These are phyloP conservation scores for Xylaria hypoxylon DNA, from an alignment of 2,329 filamentous ascomycete genomes.

Conservation along the genomic window DNA sequence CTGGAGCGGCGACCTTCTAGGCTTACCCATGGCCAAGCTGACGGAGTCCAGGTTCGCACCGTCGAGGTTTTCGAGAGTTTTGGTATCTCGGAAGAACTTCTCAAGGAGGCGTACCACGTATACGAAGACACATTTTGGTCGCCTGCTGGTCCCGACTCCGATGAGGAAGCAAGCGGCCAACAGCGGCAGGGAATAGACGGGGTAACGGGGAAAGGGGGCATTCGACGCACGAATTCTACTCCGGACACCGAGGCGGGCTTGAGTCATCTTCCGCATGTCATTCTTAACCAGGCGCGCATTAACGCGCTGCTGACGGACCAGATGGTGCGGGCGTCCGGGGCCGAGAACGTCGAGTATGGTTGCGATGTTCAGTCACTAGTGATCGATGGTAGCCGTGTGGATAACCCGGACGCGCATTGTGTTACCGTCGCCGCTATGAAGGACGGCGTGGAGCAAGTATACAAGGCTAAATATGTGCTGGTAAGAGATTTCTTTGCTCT, in stretches of 20 bases:
- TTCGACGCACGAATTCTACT: conserved; percentile 60
- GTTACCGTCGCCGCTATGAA: conserved; percentile 59
- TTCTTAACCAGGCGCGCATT: conserved; percentile 66
- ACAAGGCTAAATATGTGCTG: conserved; percentile 63
- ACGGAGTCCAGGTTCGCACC: conserved; percentile 70
- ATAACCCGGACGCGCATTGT: conserved; percentile 55
- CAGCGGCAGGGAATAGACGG: background rate
- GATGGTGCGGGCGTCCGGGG: conserved; percentile 57
- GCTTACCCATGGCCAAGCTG: conserved; percentile 70
- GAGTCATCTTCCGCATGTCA: conserved; percentile 67
- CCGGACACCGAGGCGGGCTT: conserved; percentile 66
- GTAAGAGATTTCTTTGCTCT: conserved; percentile 52
- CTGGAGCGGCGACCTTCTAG: conserved; percentile 68
- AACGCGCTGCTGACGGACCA: conserved; percentile 66
- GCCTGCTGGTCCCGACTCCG: conserved; percentile 34
- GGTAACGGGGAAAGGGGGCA: conserved; percentile 43
- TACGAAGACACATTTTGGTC: conserved; percentile 70
- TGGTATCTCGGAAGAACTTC: conserved; percentile 64
- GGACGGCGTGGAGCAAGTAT: conserved; percentile 54
- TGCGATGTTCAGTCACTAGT: conserved; percentile 62
- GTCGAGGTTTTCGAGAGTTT: conserved; percentile 73
- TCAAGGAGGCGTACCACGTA: conserved; percentile 68
- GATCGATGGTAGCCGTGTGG: conserved; percentile 57
- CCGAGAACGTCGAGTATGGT: conserved; percentile 65
- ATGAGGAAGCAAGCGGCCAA: conserved; percentile 6